A percentile compares a stretch with the other conserved stretches of the same genome.
Evolutionary conservation across 2,329 filamentous ascomycete species (phyloP).

Genomic region (Colletotrichum neosansevieriae): DNA sequence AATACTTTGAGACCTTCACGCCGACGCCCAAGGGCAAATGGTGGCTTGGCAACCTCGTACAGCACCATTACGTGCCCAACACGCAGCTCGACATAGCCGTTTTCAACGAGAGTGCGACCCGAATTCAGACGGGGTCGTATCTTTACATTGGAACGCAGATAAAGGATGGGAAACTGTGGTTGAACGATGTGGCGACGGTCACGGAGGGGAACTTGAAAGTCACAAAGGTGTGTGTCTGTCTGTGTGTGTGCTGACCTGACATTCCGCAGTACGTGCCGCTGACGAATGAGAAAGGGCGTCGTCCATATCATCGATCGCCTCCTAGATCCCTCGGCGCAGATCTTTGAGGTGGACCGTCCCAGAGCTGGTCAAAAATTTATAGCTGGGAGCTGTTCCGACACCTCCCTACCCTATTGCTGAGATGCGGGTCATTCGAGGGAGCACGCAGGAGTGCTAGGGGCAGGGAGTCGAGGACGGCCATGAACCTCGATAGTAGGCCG

Average conservation of each 20-base stretch:
- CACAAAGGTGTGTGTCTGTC: slow-evolving; percentile 12
- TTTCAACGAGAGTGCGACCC: slow-evolving; percentile 43
- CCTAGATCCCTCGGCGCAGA: slow-evolving; percentile 44
- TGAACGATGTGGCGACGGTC: slow-evolving; percentile 44
- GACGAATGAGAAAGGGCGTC: slow-evolving; percentile 40
- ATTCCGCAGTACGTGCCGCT: not conserved
- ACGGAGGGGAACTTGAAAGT: slow-evolving; percentile 26
- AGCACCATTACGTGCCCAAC: slow-evolving; percentile 46
- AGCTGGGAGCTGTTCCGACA: slow-evolving; percentile 46
- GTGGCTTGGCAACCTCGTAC: slow-evolving; percentile 45
- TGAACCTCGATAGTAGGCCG: slow-evolving; percentile 1
- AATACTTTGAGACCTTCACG: slow-evolving; percentile 45
- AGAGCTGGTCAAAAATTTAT: slow-evolving; percentile 44
- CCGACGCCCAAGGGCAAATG: slow-evolving; percentile 46
- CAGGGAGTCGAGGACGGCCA: not conserved
- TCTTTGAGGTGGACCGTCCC: slow-evolving; percentile 44
- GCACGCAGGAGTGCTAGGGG: not conserved
- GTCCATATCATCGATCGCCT: slow-evolving; percentile 45
- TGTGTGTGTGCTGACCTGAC: not conserved
- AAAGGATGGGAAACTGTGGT: slow-evolving; percentile 38
- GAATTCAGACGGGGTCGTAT: slow-evolving; percentile 45
- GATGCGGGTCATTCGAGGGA: not conserved
- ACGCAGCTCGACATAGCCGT: slow-evolving; percentile 39
- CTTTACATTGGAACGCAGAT: slow-evolving; percentile 44
- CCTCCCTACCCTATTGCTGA: slow-evolving; percentile 45